A percentile compares a stretch with the other conserved stretches of the same genome.
Conservation (phyloP, 2,329 filamentous ascomycete genomes). For the Colletotrichum tabaci region DNA sequence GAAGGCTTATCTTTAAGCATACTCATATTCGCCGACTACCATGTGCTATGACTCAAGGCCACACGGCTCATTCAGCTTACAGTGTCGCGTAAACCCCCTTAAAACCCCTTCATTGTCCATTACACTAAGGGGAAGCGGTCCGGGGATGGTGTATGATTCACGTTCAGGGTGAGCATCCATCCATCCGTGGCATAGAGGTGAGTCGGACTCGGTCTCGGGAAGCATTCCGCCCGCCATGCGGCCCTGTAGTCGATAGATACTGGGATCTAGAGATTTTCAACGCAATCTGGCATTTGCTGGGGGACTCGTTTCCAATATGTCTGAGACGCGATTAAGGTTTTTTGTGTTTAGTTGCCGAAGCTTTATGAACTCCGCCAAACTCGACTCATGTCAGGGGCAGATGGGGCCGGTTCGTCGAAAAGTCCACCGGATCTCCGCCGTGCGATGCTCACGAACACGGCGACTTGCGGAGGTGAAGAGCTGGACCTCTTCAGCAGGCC, state of each 20-base stretch:
- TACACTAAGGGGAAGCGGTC: no score
- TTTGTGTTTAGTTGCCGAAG: not conserved
- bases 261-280: no score
- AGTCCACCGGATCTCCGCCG: not conserved
- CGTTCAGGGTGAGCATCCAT: not conserved
- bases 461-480: no score
- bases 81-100: not conserved
- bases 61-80: not conserved
- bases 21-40: no score
- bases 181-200: not conserved
- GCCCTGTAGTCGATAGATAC: not conserved
- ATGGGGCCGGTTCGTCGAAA: slow-evolving; percentile 11
- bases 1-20: no score
- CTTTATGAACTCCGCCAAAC: not conserved
- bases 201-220: not conserved
- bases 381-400: slow-evolving; percentile 11
- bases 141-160: no score
- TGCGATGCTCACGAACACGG: no score
- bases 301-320: slow-evolving; percentile 16
- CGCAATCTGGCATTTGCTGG: no score
- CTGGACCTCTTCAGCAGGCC: no score
- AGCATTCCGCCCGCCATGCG: no score
- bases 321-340: slow-evolving; percentile 17
- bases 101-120: not conserved
- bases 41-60: not conserved